A percentile compares a stretch with the other conserved stretches of the same genome.
Conservation (phyloP, 2,329 filamentous ascomycete genomes). For the Alternaria brassicicola region DNA sequence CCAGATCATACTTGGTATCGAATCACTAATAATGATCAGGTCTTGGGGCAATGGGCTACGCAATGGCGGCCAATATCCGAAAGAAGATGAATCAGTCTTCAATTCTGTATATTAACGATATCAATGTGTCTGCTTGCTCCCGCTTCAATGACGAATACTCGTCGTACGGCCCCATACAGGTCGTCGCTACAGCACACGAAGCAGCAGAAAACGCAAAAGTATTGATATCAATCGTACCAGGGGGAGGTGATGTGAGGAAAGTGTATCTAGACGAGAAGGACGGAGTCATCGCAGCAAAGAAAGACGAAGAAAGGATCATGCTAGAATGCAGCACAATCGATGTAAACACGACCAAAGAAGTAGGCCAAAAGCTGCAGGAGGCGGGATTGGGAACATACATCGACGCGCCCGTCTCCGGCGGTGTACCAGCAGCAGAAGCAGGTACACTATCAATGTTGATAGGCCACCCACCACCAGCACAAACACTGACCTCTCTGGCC, state of each 20-base stretch:
- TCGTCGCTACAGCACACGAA: conserved; percentile 34
- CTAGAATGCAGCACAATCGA: conserved; percentile 45
- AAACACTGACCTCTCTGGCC: neutral
- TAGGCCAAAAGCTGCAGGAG: conserved; percentile 25
- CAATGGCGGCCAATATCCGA: conserved; percentile 42
- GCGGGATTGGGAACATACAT: conserved; percentile 30
- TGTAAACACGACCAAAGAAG: conserved; percentile 32
- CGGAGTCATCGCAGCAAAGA: conserved; percentile 33
- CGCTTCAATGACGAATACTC: conserved; percentile 31
- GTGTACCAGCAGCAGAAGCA: conserved; percentile 38
- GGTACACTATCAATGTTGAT: conserved; percentile 38
- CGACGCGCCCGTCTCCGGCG: conserved; percentile 44
- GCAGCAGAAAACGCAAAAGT: conserved; percentile 37
- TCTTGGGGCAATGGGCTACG: conserved; percentile 45
- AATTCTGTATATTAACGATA: conserved; percentile 40
- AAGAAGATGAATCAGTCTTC: conserved; percentile 28
- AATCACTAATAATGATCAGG: conserved; percentile 18
- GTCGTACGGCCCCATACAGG: conserved; percentile 29
- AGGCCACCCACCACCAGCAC: conserved; percentile 27
- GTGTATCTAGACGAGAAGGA: conserved; percentile 36
- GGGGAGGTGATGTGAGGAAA: conserved; percentile 33
- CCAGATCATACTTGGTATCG: neutral
- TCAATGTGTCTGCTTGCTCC: conserved; percentile 30
- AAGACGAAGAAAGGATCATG: conserved; percentile 28
- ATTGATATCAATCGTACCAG: conserved; percentile 40